Evolutionary conservation across 129 eudicot species (phyloP).

Genomic region (Arctium lappa): DNA sequence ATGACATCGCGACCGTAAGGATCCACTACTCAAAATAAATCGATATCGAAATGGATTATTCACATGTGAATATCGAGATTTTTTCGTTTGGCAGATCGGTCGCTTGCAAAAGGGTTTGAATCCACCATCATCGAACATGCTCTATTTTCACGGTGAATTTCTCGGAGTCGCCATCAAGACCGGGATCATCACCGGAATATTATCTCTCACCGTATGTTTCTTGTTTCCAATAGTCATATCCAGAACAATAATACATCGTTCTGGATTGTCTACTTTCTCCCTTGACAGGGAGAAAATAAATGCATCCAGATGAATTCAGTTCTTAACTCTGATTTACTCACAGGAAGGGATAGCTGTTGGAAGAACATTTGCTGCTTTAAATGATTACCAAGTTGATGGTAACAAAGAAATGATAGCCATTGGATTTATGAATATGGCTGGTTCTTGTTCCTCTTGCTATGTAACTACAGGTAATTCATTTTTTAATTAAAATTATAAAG

Average conservation of each 20-base stretch:
- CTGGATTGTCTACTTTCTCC: not conserved
- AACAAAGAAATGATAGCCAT: slow-evolving; percentile 98
- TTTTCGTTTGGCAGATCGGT: slow-evolving; percentile 57
- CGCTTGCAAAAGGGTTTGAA: slow-evolving; percentile 81
- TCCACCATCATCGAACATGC: slow-evolving; percentile 95
- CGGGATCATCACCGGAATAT: slow-evolving; percentile 84
- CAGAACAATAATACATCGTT: not conserved
- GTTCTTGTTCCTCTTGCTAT: slow-evolving; percentile 93
- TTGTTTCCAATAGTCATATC: not conserved
- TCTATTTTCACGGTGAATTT: slow-evolving; percentile 62
- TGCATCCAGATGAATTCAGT: not conserved
- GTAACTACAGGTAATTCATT: slow-evolving; percentile 72
- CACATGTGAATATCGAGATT: not conserved
- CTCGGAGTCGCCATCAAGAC: slow-evolving; percentile 77
- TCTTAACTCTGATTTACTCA: not conserved
- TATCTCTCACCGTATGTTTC: slow-evolving; percentile 82
- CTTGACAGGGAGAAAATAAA: not conserved
- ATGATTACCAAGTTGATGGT: slow-evolving; percentile 96
- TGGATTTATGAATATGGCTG: slow-evolving; percentile 96
- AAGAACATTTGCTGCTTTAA: slow-evolving; percentile 80
- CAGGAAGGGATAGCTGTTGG: slow-evolving; percentile 99
- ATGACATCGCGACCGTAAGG: slow-evolving; percentile 61
- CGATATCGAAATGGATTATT: not conserved
- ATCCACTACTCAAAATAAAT: not conserved
- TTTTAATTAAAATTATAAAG: too few relatives aligned